Conservation (phyloP, 2,329 filamentous ascomycete genomes). For the Aspergillus quadricinctus region DNA sequence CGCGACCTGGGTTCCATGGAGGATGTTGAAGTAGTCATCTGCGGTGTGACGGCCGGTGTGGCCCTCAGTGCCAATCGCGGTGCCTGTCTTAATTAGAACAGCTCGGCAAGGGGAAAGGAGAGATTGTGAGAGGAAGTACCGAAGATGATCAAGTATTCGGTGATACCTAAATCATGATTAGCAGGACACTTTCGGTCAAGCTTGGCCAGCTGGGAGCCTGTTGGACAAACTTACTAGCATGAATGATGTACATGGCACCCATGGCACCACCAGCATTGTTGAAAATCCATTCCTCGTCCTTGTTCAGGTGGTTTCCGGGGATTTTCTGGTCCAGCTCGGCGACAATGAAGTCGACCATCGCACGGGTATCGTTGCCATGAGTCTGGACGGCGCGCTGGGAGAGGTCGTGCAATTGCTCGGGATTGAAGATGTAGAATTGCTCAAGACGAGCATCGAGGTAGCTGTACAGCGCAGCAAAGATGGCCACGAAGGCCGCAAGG, state of each 20-base stretch:
- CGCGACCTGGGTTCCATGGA: constrained; percentile 45
- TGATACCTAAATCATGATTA: constrained; percentile 48
- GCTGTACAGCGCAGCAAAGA: constrained; percentile 33
- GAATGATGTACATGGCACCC: constrained; percentile 87
- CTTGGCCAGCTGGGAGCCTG: not conserved
- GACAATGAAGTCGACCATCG: constrained; percentile 66
- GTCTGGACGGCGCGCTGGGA: constrained; percentile 60
- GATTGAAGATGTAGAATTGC: constrained; percentile 70
- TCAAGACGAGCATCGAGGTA: constrained; percentile 36
- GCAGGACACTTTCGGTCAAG: not conserved
- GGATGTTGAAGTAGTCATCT: constrained; percentile 92
- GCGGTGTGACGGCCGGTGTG: constrained; percentile 85
- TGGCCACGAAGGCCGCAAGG: constrained; percentile 31
- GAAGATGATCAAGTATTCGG: constrained; percentile 88
- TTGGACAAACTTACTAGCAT: constrained; percentile 61
- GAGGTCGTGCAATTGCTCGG: constrained; percentile 63
- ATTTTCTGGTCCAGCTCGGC: constrained; percentile 57
- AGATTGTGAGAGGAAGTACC: constrained; percentile 39
- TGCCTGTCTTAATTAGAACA: constrained; percentile 19
- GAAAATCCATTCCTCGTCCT: constrained; percentile 79
- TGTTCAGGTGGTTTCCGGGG: constrained; percentile 54
- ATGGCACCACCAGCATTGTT: constrained; percentile 90
- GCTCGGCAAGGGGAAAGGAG: not conserved
- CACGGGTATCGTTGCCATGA: constrained; percentile 71
- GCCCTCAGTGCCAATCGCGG: constrained; percentile 68